phyloP scores from a whole-genome alignment of 352 stramenopile species.

The Vaucheria bursata region DNA sequence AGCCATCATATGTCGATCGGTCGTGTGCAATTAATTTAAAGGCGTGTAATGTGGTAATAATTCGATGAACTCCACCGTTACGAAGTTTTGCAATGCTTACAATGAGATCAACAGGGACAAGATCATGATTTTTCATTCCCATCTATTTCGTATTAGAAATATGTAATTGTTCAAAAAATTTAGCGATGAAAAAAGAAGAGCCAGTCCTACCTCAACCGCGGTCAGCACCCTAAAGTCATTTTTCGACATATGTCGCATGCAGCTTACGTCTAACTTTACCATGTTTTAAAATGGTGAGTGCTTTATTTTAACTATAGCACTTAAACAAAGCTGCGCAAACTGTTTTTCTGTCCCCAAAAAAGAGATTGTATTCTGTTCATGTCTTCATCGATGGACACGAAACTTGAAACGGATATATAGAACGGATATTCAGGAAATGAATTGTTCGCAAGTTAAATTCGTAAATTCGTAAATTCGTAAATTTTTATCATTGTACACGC shows the following conservation, averaged over 20 bases:
- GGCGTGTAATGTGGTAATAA: conserved; percentile 86
- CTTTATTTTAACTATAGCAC: too few species aligned
- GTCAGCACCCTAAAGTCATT: conserved; percentile 95
- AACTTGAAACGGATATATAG: too few species aligned
- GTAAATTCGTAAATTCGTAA: too few species aligned
- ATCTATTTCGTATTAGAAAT: conserved; percentile 67
- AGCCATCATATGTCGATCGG: conserved; percentile 84
- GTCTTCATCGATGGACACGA: too few species aligned
- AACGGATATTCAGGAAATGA: too few species aligned
- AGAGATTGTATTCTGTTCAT: too few species aligned
- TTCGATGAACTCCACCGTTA: conserved; percentile 93
- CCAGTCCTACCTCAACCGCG: conserved; percentile 94
- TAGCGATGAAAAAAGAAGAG: conserved; percentile 63
- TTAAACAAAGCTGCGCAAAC: too few species aligned
- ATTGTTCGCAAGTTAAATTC: too few species aligned
- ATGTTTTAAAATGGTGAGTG: too few species aligned
- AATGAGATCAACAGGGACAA: conserved; percentile 94
- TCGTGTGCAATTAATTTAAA: conserved; percentile 98
- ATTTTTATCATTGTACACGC: too few species aligned
- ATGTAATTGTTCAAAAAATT: neutral
- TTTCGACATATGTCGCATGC: conserved; percentile 64
- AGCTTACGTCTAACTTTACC: conserved; percentile 80
- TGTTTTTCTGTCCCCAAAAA: too few species aligned
- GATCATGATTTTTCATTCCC: conserved; percentile 95
- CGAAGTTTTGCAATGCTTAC: conserved; percentile 88